A percentile compares a stretch with the other conserved stretches of the same genome.
phyloP scores from a whole-genome alignment of 176 grass and related monocot species.

The Echinochloa phyllopogon region DNA sequence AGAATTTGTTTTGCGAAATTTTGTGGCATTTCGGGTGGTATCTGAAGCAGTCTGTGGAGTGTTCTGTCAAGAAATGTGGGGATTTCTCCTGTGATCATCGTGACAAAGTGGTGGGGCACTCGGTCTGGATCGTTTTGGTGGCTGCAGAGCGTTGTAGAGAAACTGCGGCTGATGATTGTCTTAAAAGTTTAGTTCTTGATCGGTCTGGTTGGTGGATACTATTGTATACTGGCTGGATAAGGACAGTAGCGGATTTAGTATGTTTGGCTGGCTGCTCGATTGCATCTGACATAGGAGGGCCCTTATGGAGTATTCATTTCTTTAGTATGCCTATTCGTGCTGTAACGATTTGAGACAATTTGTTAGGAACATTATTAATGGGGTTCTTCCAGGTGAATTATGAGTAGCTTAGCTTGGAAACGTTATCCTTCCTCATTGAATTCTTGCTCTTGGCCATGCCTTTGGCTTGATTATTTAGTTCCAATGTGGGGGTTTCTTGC shows the following conservation, averaged over 20 bases:
- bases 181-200: not conserved
- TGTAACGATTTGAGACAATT: conserved; percentile 2
- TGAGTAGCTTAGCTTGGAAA: not conserved
- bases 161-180: conserved; percentile 18
- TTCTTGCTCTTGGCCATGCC: not conserved
- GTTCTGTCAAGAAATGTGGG: conserved; percentile 8
- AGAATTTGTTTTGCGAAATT: not conserved
- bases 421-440: not conserved
- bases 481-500: not conserved
- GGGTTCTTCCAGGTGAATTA: not conserved
- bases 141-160: not conserved
- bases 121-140: not conserved
- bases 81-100: not conserved
- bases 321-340: conserved; percentile 11
- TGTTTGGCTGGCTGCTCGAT: not conserved
- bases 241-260: conserved; percentile 2
- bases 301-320: not conserved
- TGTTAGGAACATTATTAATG: not conserved
- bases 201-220: conserved; percentile 6
- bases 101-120: not conserved
- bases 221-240: not conserved
- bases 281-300: not conserved
- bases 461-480: conserved; percentile 11
- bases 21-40: not conserved
- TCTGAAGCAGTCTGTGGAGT: not conserved